Evolutionary conservation across 129 eudicot genomes (phyloP).

Genomic region (Tagetes erecta): DNA sequence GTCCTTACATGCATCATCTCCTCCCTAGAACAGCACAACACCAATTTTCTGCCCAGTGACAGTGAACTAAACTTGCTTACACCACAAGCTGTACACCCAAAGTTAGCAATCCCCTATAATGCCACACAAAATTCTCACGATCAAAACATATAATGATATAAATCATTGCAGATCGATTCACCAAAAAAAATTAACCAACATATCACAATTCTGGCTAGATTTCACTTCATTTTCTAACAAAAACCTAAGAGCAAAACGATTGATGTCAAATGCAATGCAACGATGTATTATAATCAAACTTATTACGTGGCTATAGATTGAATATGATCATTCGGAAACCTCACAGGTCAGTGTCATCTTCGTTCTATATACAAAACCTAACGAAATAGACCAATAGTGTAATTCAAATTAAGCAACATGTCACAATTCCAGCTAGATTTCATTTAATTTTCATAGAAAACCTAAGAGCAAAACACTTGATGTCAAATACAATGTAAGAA

Average conservation of each 20-base stretch:
- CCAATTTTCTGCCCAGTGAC: constrained; percentile 35
- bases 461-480: constrained; percentile 4
- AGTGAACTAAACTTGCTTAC: constrained; percentile 15
- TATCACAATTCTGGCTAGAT: neutral
- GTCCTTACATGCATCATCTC: constrained; percentile 65
- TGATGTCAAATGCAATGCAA: neutral
- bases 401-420: neutral
- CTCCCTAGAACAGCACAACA: constrained; percentile 53
- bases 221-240: neutral
- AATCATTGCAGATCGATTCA: neutral
- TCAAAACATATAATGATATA: neutral
- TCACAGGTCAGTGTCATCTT: no score
- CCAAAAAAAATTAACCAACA: neutral
- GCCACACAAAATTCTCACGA: constrained; percentile 32
- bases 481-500: neutral
- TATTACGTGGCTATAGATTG: no score
- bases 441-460: neutral
- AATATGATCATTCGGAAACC: no score
- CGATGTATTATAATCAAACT: neutral
- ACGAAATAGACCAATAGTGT: no score
- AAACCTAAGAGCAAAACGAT: constrained; percentile 11
- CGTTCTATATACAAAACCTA: no score
- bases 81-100: constrained; percentile 33
- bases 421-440: neutral
- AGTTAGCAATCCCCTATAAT: constrained; percentile 34